Base-by-base conservation (phyloP, 2,329 filamentous ascomycete genomes). In the Alternaria brassicae region DNA sequence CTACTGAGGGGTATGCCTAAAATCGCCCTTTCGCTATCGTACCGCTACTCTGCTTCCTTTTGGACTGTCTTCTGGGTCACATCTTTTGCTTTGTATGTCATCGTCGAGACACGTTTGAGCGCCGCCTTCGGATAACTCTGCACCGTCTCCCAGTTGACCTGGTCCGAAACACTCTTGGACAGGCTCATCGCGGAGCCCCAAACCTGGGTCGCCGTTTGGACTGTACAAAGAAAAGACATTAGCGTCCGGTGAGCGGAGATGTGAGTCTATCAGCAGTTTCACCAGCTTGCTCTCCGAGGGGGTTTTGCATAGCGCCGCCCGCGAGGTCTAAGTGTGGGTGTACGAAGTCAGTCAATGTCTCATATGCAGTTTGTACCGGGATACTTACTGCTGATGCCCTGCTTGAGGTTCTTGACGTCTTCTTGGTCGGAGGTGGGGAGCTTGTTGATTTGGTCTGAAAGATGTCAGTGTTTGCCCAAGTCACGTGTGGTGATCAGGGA, bases 361-460 rank as follows among this genome's bases (percentile, higher is more conserved):
- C 28, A 10, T 8, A 30, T 10, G 6, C 6, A 2, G 28, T 30
- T 30, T 8, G 28, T 30, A 30, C 28, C 6, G 28, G 28, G 28
- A 30, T 9, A 30, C 28, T 30, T 30, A 30, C 77, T 77, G 54
- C 72, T 70, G 45, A 78, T 54, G 28, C 74, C 72, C 45, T 75
- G 72, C 67, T 78, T 78, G 65, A 77, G 52, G 50, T 75, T 62
- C 56, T 77, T 74, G 68, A 78, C 53, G 47, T 78, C 67, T 65
- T 77, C 65, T 59, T 78, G 73, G 61, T 79, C 76, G 15, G 77
- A 76, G 37, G 71, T 67, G 28, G 77, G 77, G 57, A 79, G 62
- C 66, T 78, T 79, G 68, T 72, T 69, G 66, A 79, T 74, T 55
- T 76, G 72, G 61, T 75, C 77, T 78, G 53, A n/a, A 13, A 6